Evolutionary conservation across 129 eudicot genomes (phyloP), one percentile per base, ranked within the genome.

Genomic region (Kitagawia praeruptora): DNA sequence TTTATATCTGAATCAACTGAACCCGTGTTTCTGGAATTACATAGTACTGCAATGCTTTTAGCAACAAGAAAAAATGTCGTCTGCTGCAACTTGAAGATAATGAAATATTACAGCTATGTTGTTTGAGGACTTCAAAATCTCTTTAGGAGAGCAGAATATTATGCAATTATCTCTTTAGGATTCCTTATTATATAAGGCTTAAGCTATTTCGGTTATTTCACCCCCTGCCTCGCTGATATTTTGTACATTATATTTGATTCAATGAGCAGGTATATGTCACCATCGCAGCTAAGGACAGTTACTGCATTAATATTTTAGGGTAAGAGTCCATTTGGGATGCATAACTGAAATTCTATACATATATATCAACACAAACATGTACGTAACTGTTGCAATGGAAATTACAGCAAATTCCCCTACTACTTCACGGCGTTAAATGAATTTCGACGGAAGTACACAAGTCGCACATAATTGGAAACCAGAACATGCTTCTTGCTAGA

Each of bases 11-110:
- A 87, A 79, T 74, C 86, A 2, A 21, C 42, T 80, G 97, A 88
- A 66, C 89, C 88, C 48, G 84, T 91, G 69, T 92, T 83, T 87
- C 85, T 95, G 56, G 97, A 95, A 85, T 78, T 95, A 84, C 98
- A 87, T 86, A 96, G 96, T 64, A 90, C 91, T 69, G 93, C 97
- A 37, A 92, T 90, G 82, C 92, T 61, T 51, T 61, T 61, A 61
- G 34, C 37, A 61, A 9, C 11, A 58, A 58, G 21, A n/a, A 56
- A 8, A n/a, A 58, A 58, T 58, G 23, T 53, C 3, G 4, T 58
- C n/a, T 58, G 69, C 69, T 25, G 34, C 34, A 61, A 61, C 69
- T 25, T 61, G 69, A 61, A 25, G 15, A 61, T n/a, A 25, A 61
- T 40, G 7, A 61, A 61, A n/a, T n/a, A n/a, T 61, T n/a, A 61